Conservation (phyloP, 192 early-diverging fungal genomes). For the Coemansia sp. region DNA sequence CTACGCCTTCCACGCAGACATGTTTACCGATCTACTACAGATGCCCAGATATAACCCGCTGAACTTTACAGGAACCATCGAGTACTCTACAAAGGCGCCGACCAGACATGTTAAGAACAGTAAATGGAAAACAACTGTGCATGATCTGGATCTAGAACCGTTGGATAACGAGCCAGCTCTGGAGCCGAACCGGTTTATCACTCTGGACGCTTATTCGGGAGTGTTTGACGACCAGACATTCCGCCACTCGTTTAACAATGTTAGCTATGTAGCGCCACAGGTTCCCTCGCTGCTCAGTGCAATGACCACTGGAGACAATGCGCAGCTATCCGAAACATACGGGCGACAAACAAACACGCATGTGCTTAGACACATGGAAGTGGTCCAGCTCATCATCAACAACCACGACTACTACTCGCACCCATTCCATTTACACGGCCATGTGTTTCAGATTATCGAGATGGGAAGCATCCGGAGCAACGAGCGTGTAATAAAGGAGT, state of each 20-base stretch:
- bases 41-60: constrained; percentile 52
- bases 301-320: constrained; percentile 57
- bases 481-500: constrained; percentile 32
- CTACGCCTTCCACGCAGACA: constrained; percentile 72
- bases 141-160: constrained; percentile 62
- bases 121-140: constrained; percentile 41
- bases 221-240: constrained; percentile 72
- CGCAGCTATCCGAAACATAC: constrained; percentile 59
- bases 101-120: constrained; percentile 9
- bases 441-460: constrained; percentile 77
- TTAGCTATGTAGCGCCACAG: constrained; percentile 62
- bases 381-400: constrained; percentile 68
- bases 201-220: constrained; percentile 60
- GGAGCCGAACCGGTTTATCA: constrained; percentile 48
- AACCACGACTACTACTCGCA: constrained; percentile 79
- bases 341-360: constrained; percentile 63
- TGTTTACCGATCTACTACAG: constrained; percentile 73
- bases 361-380: constrained; percentile 65
- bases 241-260: constrained; percentile 80
- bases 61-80: constrained; percentile 63
- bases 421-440: constrained; percentile 85
- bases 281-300: constrained; percentile 68
- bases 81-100: constrained; percentile 46
- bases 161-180: constrained; percentile 47
- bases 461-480: constrained; percentile 53